Evolutionary conservation across 1,139 yeast species (phyloP), one percentile per base, ranked within the genome.

Genomic region (Yamadazyma friedrichii): DNA sequence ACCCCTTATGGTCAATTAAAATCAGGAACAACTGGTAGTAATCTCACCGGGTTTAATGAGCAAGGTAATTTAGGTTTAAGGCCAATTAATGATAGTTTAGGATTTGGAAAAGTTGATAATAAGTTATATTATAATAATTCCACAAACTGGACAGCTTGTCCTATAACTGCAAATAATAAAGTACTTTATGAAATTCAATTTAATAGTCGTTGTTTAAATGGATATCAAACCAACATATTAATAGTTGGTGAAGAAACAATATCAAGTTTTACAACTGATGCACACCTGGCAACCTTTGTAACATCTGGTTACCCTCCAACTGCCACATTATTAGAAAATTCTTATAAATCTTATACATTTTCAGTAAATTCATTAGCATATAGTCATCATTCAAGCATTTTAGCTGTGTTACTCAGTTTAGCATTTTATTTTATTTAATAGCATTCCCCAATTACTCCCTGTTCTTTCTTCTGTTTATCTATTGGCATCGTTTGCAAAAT

Each of bases 131-230:
- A 42, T 27, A 31, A 41, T 11, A 42, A 36, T 3, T 9, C 17
- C 8, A 34, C 15, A 22, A 22, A 33, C n/a, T 47, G 51, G 51
- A 42, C 41, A 1, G 45, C 36, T 10, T 47, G 51, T 38, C 50
- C 50, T 11, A 11, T 33, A n/a, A 4, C 11, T 5, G 26, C 45
- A 38, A 30, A 33, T 5, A 31, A 24, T 2, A 5, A 11, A 1
- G 15, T n/a, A 1, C 20, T 47, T 4, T 44, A 44, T 33, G 35
- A 40, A 13, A 39, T 47, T 6, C 8, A 30, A 22, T 40, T 15
- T 17, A 38, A 34, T 31, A 38, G 42, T 38, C 29, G 26, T 13
- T 47, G 51, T 33, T 20, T 30, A 5, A 33, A 29, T 1, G 49
- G 49, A 4, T 39, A 35, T 29, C 10, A 15, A 4, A 44, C 48